These are phyloP conservation scores for Pythium oligandrum DNA, from an alignment of 352 stramenopile genomes.

Conservation along the genomic window DNA sequence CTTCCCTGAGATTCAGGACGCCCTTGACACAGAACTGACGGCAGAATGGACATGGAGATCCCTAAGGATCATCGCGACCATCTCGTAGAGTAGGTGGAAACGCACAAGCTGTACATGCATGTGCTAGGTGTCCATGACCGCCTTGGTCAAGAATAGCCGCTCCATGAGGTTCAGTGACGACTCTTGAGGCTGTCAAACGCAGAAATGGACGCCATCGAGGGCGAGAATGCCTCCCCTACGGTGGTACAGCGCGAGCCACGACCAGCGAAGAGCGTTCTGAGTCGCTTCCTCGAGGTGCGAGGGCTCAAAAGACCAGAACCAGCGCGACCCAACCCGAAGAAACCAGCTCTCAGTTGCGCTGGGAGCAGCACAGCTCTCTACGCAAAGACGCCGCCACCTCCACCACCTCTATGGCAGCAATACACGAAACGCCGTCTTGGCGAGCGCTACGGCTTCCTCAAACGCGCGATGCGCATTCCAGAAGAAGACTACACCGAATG, in stretches of 20 bases:
- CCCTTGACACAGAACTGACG: too few species aligned
- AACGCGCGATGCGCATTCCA: constrained; percentile 28
- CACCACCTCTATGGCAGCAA: constrained; percentile 22
- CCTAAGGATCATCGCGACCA: too few species aligned
- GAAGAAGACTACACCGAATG: constrained; percentile 38
- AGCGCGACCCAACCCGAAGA: neutral
- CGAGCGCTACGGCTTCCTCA: constrained; percentile 19
- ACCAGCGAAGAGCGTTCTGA: constrained; percentile 2
- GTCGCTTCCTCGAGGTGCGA: constrained; percentile 13
- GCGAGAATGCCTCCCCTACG: neutral
- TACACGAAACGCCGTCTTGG: constrained; percentile 41
- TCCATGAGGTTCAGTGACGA: too few species aligned
- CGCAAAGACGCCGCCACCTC: neutral
- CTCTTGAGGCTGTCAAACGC: neutral
- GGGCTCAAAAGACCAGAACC: constrained; percentile 6
- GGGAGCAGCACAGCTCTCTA: neutral
- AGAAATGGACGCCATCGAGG: neutral
- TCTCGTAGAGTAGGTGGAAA: too few species aligned
- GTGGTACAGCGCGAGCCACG: neutral
- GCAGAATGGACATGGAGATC: too few species aligned
- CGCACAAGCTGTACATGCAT: too few species aligned
- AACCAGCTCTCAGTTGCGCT: neutral
- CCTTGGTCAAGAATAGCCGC: too few species aligned
- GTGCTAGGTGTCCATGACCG: too few species aligned
- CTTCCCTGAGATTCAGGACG: too few species aligned